Evolutionary conservation across 202 grass and related monocot species (phyloP).

Genomic region (Carex arenaria): DNA sequence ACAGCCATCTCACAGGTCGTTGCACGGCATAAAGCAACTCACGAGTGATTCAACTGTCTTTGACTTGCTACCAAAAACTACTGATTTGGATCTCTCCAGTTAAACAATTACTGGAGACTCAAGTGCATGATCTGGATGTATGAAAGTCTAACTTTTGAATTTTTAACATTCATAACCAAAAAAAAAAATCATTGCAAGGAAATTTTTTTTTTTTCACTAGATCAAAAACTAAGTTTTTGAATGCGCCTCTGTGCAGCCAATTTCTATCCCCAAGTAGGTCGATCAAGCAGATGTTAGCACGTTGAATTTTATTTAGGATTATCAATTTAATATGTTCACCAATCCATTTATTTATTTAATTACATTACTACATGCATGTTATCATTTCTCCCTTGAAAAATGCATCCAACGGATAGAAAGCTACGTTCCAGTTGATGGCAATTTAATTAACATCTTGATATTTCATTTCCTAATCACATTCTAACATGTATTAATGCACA

Average conservation of each 20-base stretch:
- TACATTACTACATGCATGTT: not conserved
- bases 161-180: too few species aligned
- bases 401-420: not conserved
- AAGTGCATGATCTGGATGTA: not conserved
- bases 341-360: not conserved
- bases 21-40: slow-evolving; percentile 16
- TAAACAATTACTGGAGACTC: not conserved
- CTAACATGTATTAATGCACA: not conserved
- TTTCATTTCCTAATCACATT: not conserved
- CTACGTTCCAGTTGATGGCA: not conserved
- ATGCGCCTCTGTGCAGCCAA: not conserved
- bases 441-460: not conserved
- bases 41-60: slow-evolving; percentile 16
- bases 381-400: not conserved
- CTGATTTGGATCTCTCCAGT: not conserved
- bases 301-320: not conserved
- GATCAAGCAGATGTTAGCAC: not conserved
- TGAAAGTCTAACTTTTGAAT: too few species aligned
- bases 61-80: not conserved
- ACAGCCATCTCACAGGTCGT: not conserved
- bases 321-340: not conserved
- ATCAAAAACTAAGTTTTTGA: not conserved
- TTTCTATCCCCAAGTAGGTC: not conserved
- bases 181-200: too few species aligned
- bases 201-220: not conserved